Evolutionary conservation across 306 rosid genomes (phyloP).

Genomic region (Lathyrus sativus): DNA sequence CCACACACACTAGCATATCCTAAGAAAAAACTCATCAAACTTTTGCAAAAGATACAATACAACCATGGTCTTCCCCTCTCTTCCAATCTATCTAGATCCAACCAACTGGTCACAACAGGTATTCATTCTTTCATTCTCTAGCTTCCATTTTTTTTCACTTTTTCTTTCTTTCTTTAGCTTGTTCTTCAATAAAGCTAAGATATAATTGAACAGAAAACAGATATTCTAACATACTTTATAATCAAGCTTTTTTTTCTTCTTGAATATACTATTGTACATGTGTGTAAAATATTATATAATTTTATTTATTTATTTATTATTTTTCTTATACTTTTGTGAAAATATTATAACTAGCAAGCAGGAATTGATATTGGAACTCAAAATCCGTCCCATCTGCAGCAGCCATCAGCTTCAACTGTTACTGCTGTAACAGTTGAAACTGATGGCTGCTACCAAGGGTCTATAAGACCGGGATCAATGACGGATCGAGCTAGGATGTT

Average conservation of each 20-base stretch:
- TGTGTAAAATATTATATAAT: slow-evolving; percentile 22
- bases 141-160: slow-evolving; percentile 1
- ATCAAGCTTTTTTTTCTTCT: slow-evolving; percentile 39
- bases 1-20: slow-evolving; percentile 45
- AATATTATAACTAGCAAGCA: slow-evolving; percentile 7
- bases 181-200: slow-evolving; percentile 56
- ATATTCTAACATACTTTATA: slow-evolving; percentile 54
- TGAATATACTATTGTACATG: slow-evolving; percentile 59
- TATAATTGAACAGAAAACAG: slow-evolving; percentile 34
- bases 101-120: slow-evolving; percentile 86
- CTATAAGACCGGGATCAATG: slow-evolving; percentile 67
- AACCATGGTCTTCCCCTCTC: slow-evolving; percentile 87
- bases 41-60: slow-evolving; percentile 69
- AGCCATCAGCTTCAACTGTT: slow-evolving; percentile 17
- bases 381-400: slow-evolving; percentile 34
- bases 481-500: slow-evolving; percentile 72
- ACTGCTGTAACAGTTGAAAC: neutral
- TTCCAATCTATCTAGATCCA: slow-evolving; percentile 83
- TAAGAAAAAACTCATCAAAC: slow-evolving; percentile 64
- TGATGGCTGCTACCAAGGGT: slow-evolving; percentile 37
- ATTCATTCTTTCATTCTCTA: slow-evolving; percentile 39
- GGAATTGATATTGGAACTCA: slow-evolving; percentile 39
- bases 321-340: neutral
- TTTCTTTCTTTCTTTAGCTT: slow-evolving; percentile 38
- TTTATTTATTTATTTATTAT: neutral